phyloP scores from a whole-genome alignment of 2,329 filamentous ascomycete genomes.

The Fusarium vanettenii region DNA sequence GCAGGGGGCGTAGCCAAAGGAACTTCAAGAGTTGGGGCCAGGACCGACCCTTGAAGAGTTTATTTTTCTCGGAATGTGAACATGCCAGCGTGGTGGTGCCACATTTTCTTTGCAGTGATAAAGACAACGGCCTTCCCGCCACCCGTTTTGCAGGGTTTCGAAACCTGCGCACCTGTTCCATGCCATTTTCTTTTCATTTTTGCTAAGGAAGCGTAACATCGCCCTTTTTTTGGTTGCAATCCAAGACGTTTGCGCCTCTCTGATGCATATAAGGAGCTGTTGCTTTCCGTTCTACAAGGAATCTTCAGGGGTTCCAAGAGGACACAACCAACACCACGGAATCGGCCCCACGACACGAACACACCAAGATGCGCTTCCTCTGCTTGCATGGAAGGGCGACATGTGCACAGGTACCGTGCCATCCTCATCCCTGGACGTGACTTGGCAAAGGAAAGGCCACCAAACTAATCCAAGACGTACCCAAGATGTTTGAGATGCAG shows the following conservation, averaged over 20 bases:
- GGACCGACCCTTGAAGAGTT: too few species aligned
- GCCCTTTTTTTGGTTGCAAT: background rate
- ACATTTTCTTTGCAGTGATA: too few species aligned
- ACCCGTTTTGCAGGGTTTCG: too few species aligned
- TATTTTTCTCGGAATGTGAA: too few species aligned
- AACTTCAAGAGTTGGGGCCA: too few species aligned
- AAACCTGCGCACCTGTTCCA: too few species aligned
- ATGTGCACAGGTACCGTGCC: background rate
- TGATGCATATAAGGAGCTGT: background rate
- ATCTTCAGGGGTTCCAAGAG: background rate
- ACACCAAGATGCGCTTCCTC: background rate
- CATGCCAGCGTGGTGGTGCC: too few species aligned
- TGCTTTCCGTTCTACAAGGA: background rate
- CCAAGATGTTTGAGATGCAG: background rate
- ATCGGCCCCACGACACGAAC: background rate
- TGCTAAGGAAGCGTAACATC: background rate
- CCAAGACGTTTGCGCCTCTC: background rate
- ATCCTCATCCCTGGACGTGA: background rate
- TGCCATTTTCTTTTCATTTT: background rate
- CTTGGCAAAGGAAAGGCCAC: background rate
- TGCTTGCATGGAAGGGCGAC: background rate
- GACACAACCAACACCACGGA: background rate
- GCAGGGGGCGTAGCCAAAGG: background rate
- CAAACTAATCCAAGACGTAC: background rate
- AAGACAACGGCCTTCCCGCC: too few species aligned